Evolutionary conservation across 371 early-diverging fungal genomes (phyloP), one percentile per base, ranked within the genome.

Genomic region (Lichtheimia ramosa): DNA sequence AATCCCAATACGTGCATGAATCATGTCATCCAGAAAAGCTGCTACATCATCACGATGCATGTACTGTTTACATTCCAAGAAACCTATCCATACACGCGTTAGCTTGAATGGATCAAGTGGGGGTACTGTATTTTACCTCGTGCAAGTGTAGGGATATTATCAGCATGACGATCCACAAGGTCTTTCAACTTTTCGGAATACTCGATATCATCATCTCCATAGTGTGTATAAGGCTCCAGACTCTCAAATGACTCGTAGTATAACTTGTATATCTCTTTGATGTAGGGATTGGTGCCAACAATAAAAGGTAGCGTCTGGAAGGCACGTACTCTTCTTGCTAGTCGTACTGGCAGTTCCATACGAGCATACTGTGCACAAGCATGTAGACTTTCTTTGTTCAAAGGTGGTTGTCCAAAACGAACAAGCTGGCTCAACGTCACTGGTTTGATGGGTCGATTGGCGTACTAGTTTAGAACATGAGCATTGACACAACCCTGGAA

Each of bases 1-100:
- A 64, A 96, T 92, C n/a, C 96, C 95, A 59, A 98, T 96, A 21
- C 98, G 92, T 5, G 96, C 92, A 41, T 88, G 84, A 55, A 98
- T 95, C 86, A 96, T 89, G 7, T 88, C 90, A 61, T 96, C 93
- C 57, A 98, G 72, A 68, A 95, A 97, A 12, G 69, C 67, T 4
- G 87, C 83, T 61, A 88, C 88, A 5, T 83, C 87, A 39, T 89
- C 85, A 54, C 79, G 71, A 18, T 78, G 71, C 92, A 96, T 92
- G 69, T 97, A 97, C 65, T 88, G 88, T 67, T 90, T 89, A 70
- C 92, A 93, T 68, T 95, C 70, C 43, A 68, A 48, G 23, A 68
- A 68, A 1, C 68, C 68, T 66, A 23, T 48, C 1, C 5, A 34
- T 25, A 10, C 51, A 10, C 51, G 28, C 20, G 15, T 28, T 14